Percentiles rank a stretch among this genome's conserved stretches.
Conservation (phyloP, 2,329 filamentous ascomycete species). For the Neopestalotiopsis rosae region DNA sequence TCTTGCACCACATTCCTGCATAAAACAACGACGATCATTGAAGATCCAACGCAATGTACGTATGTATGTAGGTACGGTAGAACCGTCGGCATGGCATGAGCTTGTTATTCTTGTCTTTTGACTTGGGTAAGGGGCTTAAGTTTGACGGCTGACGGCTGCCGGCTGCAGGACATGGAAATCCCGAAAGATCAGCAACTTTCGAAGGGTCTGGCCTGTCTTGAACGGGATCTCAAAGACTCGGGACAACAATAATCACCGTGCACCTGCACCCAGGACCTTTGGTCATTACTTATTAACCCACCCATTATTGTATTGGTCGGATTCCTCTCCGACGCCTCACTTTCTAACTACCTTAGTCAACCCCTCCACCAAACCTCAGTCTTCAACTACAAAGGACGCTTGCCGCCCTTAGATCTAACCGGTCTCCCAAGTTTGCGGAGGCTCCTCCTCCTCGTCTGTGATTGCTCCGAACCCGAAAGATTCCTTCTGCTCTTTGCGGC, state of each 20-base stretch:
- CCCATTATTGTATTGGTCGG: neutral
- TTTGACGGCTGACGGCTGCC: neutral
- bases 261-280: neutral
- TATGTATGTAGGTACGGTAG: too few species aligned
- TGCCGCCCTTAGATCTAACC: conserved; percentile 11
- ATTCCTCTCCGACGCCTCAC: neutral
- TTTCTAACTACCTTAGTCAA: neutral
- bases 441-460: neutral
- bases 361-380: neutral
- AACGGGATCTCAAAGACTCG: neutral
- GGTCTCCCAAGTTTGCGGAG: conserved; percentile 15
- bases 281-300: neutral
- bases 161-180: neutral
- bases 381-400: neutral
- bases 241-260: neutral
- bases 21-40: neutral
- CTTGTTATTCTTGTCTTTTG: neutral
- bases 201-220: neutral
- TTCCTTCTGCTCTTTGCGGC: conserved; percentile 8
- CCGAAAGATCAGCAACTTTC: neutral
- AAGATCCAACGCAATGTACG: neutral
- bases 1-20: neutral
- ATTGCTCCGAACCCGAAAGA: neutral
- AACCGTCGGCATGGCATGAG: neutral
- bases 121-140: too few species aligned